phyloP scores from a whole-genome alignment of 176 grass and related monocot genomes.

The Aegilops sharonensis region DNA sequence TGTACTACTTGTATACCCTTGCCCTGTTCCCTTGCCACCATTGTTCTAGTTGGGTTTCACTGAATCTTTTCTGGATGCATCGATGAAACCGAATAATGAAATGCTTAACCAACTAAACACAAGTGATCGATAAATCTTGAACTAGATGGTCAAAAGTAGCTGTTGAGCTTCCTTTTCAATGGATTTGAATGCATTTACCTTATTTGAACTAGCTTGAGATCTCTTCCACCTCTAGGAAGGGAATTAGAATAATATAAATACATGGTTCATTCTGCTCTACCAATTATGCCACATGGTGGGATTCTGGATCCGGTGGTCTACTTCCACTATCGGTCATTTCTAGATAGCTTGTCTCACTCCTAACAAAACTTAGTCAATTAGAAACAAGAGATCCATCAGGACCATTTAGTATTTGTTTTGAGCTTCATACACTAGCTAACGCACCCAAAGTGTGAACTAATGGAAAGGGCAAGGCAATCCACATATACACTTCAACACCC shows the following conservation, averaged over 20 bases:
- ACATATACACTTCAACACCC: no score
- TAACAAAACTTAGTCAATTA: slow-evolving; percentile 60
- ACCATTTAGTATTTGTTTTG: slow-evolving; percentile 38
- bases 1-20: slow-evolving; percentile 85
- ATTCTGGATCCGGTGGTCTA: slow-evolving; percentile 43
- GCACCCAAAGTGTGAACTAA: no score
- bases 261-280: slow-evolving; percentile 90
- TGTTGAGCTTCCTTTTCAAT: background rate
- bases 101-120: slow-evolving; percentile 21
- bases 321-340: slow-evolving; percentile 64
- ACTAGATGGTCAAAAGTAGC: background rate
- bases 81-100: background rate
- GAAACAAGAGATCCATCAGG: slow-evolving; percentile 45
- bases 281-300: slow-evolving; percentile 74
- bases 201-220: slow-evolving; percentile 86
- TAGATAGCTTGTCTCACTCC: slow-evolving; percentile 37
- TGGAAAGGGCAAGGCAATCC: no score
- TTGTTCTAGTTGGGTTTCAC: slow-evolving; percentile 84
- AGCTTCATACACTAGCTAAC: no score
- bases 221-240: slow-evolving; percentile 75
- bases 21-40: slow-evolving; percentile 94
- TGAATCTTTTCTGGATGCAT: slow-evolving; percentile 89
- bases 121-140: background rate
- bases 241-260: slow-evolving; percentile 86
- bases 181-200: slow-evolving; percentile 52